Conservation (phyloP, 129 eudicot genomes). For the Pulicaria dysenterica region DNA sequence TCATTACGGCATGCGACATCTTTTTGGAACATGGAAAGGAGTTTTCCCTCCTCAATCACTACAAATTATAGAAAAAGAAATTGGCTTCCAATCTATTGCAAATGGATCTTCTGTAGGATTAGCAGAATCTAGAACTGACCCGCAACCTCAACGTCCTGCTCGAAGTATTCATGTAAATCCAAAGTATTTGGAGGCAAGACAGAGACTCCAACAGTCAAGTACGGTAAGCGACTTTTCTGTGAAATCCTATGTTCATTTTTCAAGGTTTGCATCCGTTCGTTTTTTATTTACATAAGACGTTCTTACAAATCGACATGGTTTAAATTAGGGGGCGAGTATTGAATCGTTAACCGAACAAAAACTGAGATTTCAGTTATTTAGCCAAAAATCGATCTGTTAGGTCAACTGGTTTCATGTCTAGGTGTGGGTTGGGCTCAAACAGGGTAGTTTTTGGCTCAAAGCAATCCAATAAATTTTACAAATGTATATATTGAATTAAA, state of each 20-base stretch:
- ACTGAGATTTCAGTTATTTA: no score
- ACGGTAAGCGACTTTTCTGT: conserved; percentile 51
- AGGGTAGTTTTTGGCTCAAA: no score
- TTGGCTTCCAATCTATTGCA: conserved; percentile 58
- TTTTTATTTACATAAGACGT: neutral
- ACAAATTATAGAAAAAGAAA: conserved; percentile 84
- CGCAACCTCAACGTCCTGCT: conserved; percentile 63
- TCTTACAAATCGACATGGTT: neutral
- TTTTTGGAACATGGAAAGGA: conserved; percentile 97
- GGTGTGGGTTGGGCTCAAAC: no score
- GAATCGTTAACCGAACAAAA: no score
- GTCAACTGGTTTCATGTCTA: no score
- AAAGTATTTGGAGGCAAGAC: conserved; percentile 82
- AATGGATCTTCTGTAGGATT: conserved; percentile 65
- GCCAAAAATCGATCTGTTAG: no score
- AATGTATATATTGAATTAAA: no score
- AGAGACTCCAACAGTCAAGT: conserved; percentile 71
- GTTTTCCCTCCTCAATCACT: conserved; percentile 77
- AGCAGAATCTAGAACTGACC: conserved; percentile 48
- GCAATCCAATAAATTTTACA: no score
- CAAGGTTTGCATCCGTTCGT: neutral
- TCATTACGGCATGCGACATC: conserved; percentile 82
- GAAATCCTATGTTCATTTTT: neutral
- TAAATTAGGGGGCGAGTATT: no score
- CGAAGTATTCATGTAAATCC: conserved; percentile 97